phyloP scores from a whole-genome alignment of 2,329 filamentous ascomycete species.

The Domatiomyces globalis region DNA sequence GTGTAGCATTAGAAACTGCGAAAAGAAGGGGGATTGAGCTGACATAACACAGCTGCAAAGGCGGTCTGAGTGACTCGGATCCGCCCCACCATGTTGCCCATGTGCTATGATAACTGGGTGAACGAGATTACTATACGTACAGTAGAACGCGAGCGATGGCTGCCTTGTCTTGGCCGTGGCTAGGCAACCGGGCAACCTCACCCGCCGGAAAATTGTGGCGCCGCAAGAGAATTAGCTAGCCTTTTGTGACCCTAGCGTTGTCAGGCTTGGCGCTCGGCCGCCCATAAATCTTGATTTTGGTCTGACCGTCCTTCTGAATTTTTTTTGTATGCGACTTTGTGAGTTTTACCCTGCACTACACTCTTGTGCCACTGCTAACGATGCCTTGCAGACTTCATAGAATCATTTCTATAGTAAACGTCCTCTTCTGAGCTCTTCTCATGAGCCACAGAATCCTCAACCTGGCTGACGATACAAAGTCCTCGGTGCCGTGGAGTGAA shows the following conservation, averaged over 20 bases:
- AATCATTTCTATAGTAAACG: slow-evolving; percentile 98
- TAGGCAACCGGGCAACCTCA: too few relatives aligned
- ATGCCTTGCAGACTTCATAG: slow-evolving; percentile 38
- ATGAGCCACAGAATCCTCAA: slow-evolving; percentile 83
- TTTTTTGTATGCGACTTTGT: slow-evolving; percentile 32
- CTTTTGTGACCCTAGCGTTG: background rate
- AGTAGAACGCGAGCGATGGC: too few relatives aligned
- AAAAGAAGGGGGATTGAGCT: too few relatives aligned
- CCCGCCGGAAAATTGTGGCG: background rate
- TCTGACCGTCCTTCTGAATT: slow-evolving; percentile 18
- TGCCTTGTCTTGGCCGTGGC: too few relatives aligned
- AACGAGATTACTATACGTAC: too few relatives aligned
- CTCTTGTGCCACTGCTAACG: slow-evolving; percentile 10
- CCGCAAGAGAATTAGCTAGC: background rate
- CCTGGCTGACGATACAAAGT: slow-evolving; percentile 86
- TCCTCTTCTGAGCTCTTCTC: slow-evolving; percentile 83
- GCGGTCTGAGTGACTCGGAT: too few relatives aligned
- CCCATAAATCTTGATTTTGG: slow-evolving; percentile 1
- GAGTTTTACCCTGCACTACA: slow-evolving; percentile 22
- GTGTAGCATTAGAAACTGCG: background rate
- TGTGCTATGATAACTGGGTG: too few relatives aligned
- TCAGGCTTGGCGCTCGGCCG: background rate
- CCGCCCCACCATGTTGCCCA: too few relatives aligned
- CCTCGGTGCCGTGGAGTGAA: slow-evolving; percentile 86
- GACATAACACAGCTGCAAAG: too few relatives aligned